These are phyloP conservation scores for Phytopythium mirpurense DNA, from an alignment of 352 stramenopile genomes.

Conservation along the genomic window DNA sequence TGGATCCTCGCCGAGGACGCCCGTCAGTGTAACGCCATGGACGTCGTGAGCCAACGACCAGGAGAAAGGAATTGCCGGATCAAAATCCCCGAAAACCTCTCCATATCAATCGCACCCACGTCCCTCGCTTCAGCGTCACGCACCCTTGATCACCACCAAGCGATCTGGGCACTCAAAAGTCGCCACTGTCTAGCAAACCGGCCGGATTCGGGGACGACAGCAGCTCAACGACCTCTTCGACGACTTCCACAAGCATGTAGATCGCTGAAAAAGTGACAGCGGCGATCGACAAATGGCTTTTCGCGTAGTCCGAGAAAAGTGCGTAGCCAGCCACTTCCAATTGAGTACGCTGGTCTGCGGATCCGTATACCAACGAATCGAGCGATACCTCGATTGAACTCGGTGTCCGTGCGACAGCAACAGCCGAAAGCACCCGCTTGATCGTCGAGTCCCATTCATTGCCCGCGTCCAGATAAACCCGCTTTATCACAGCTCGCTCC, in stretches of 20 bases:
- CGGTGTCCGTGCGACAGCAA: background rate
- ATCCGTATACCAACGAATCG: background rate
- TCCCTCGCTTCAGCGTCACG: background rate
- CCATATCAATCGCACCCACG: too few relatives aligned
- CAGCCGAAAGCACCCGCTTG: background rate
- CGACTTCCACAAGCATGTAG: background rate
- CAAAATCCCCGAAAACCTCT: background rate
- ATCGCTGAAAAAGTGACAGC: background rate
- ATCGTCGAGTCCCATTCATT: background rate
- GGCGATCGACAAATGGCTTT: background rate
- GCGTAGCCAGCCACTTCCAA: background rate
- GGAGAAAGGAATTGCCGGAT: background rate
- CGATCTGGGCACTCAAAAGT: too few relatives aligned
- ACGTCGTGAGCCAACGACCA: background rate
- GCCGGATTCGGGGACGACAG: background rate
- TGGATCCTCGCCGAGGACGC: background rate
- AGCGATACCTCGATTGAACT: background rate
- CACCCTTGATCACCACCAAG: background rate
- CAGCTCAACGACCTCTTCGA: background rate
- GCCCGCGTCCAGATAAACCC: too few relatives aligned
- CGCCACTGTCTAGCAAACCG: background rate
- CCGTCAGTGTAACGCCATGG: background rate
- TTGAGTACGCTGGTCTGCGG: too few relatives aligned
- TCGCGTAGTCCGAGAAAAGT: background rate
- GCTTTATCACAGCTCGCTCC: background rate